Base-by-base conservation (phyloP, 352 stramenopile species). In the Pythium biforme region DNA sequence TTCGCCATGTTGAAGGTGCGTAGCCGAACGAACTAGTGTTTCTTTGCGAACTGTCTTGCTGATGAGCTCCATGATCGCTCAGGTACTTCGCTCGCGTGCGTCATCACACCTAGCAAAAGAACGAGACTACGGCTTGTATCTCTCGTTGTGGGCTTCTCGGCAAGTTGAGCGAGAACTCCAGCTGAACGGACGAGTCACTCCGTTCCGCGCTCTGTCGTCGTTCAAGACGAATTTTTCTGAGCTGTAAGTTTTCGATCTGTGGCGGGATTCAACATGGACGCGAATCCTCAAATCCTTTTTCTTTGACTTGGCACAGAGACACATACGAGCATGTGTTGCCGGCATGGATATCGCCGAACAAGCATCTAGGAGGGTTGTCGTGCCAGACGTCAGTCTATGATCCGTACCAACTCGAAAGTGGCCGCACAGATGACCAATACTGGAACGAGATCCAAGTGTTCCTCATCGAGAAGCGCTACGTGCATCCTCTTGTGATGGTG, bases 371-470 rank as follows among this genome's bases (percentile, higher is more conserved):
- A n/a, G 41, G 33, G 12, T 9, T 1, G 4, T 25, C 12, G 3
- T 49, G 17, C 0, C 45, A 66, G 10, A 29, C n/a, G 3, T 29
- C 60, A 4, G 14, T 31, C 0, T 89, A 88, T 39, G 77, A 87
- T 57, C 83, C 77, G 9, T 86, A 86, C 61, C 78, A 90, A 53
- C 65, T 90, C 50, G 83, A 92, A 67, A 86, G 73, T 33, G 72
- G 72, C n/a, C 74, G 77, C 4, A 90, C 83, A 23, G 77, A 88
- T 41, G 83, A 92, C 66, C 40, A 66, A 14, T 89, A 92, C 59
- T 92, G 83, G 83, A 92, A 92, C 46, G 81, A 90, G 33, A 89
- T 90, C 46, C 83, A 92, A 59, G 75, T 77, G 25, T 86, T 83
- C 34, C 39, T 89, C 23, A 63, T 80, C 12, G 66, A 87, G 29